Conservation (phyloP, 192 early-diverging fungal genomes). For the Coemansia guatemalensis region DNA sequence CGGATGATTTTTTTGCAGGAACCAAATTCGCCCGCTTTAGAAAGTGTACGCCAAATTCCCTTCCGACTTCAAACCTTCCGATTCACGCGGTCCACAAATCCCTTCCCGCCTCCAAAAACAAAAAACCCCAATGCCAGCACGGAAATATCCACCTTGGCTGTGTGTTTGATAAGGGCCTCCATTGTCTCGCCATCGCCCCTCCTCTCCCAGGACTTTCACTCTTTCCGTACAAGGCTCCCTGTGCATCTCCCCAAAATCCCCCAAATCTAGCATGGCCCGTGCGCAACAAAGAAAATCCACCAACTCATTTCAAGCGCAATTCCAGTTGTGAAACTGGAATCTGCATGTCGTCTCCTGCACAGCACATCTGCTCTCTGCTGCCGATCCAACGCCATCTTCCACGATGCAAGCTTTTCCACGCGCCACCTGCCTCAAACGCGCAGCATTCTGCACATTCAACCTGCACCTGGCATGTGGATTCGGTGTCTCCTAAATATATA, state of each 20-base stretch:
- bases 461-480: neutral
- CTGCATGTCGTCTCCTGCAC: neutral
- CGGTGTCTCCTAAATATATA: neutral
- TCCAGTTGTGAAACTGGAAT: neutral
- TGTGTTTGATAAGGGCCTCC: too few species aligned
- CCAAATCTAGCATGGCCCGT: neutral
- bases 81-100: neutral
- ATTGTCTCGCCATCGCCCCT: too few species aligned
- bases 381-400: neutral
- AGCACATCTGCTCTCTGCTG: neutral
- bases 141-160: neutral
- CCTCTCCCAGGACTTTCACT: neutral
- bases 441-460: neutral
- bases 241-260: neutral
- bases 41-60: neutral
- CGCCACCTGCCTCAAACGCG: slow-evolving; percentile 8
- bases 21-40: neutral
- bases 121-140: neutral
- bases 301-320: neutral
- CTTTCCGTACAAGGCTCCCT: neutral
- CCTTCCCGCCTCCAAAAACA: neutral
- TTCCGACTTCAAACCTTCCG: neutral
- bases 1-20: neutral
- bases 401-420: neutral
- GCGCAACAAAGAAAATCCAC: neutral